Conservation (phyloP, 2,329 filamentous ascomycete species). For the Didymella glomerata region DNA sequence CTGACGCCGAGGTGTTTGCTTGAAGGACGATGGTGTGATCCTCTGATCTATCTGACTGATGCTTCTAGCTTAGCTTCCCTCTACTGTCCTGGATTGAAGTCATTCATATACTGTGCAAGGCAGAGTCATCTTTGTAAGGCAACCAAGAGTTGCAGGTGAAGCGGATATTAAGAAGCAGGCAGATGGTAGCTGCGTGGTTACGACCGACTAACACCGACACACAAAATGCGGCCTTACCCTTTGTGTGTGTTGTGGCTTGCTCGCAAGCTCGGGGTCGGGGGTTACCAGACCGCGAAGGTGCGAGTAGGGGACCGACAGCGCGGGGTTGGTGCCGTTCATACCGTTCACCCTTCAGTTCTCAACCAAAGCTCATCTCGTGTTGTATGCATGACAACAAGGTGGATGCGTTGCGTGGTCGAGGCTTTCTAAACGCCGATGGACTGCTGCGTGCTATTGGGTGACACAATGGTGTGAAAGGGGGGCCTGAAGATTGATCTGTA, state of each 20-base stretch:
- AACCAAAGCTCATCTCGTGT: not conserved
- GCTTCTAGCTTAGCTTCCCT: not conserved
- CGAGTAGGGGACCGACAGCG: not conserved
- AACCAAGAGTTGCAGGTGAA: not conserved
- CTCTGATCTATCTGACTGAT: not conserved
- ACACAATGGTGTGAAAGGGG: not conserved
- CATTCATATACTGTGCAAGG: constrained; percentile 4
- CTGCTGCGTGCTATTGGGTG: not conserved
- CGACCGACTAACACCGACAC: constrained; percentile 21
- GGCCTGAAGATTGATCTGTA: not conserved
- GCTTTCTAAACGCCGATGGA: not conserved
- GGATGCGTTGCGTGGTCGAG: not conserved
- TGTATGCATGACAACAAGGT: constrained; percentile 3
- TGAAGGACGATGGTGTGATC: not conserved
- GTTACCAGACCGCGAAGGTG: constrained; percentile 26
- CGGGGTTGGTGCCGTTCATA: not conserved
- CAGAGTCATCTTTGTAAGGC: constrained; percentile 11
- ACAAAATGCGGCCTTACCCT: not conserved
- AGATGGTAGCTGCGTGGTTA: constrained; percentile 1
- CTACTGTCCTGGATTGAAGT: not conserved
- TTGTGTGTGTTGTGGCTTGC: constrained; percentile 9
- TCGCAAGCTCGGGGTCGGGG: constrained; percentile 25
- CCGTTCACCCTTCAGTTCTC: not conserved
- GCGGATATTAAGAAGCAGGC: not conserved
- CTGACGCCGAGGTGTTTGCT: not conserved